Evolutionary conservation across 1,139 yeast species (phyloP).

Genomic region (Maudiozyma humilis): DNA sequence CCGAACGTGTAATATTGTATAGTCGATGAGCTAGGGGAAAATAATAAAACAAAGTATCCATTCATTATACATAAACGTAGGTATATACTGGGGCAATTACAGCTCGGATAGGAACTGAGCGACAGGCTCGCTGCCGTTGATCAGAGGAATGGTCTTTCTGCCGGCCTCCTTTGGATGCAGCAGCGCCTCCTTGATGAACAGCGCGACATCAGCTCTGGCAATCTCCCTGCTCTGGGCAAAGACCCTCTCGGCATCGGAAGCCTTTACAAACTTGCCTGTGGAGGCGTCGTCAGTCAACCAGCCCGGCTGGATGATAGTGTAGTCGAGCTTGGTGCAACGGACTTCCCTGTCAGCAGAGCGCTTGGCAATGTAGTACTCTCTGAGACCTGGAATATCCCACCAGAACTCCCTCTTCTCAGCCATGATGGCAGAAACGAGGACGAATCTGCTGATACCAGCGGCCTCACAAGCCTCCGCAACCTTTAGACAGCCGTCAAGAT

Average conservation of each 20-base stretch:
- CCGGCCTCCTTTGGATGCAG: slow-evolving; percentile 24
- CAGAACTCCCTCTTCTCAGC: slow-evolving; percentile 43
- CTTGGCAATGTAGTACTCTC: slow-evolving; percentile 44
- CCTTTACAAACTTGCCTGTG: slow-evolving; percentile 1
- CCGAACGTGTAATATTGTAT: too few species aligned
- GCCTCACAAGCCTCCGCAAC: slow-evolving; percentile 47
- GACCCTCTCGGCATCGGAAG: slow-evolving; percentile 5
- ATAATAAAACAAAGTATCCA: too few species aligned
- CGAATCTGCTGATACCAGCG: slow-evolving; percentile 41
- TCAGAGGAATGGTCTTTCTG: slow-evolving; percentile 30
- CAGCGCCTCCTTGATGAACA: slow-evolving; percentile 18
- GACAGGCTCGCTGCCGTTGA: slow-evolving; percentile 31
- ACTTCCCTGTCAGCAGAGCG: slow-evolving; percentile 47
- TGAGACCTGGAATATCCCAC: slow-evolving; percentile 31
- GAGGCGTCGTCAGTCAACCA: slow-evolving; percentile 2
- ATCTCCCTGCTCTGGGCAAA: slow-evolving; percentile 10
- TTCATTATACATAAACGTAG: background rate
- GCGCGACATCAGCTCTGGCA: slow-evolving; percentile 30
- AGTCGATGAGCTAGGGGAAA: too few species aligned
- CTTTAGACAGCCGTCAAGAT: slow-evolving; percentile 55
- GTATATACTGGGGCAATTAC: slow-evolving; percentile 4
- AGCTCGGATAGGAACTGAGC: slow-evolving; percentile 20
- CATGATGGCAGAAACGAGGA: slow-evolving; percentile 50
- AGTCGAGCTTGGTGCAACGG: slow-evolving; percentile 37
- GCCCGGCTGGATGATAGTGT: slow-evolving; percentile 49